A percentile compares a stretch with the other conserved stretches of the same genome.
phyloP scores from a whole-genome alignment of 1,284 basidiomycete species.

The Cryptococcus sp. region DNA sequence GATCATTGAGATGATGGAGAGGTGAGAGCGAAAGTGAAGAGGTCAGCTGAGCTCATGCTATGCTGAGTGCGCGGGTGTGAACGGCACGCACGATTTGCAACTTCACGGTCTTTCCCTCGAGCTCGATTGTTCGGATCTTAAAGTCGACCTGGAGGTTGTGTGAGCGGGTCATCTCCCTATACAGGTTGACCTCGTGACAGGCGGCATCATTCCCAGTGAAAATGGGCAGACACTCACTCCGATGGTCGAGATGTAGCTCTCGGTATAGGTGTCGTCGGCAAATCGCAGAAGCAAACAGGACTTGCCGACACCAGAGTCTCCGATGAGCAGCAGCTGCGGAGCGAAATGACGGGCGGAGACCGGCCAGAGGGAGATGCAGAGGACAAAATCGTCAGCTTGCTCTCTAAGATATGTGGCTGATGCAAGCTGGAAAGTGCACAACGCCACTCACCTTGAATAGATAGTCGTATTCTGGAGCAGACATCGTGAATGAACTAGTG shows the following conservation, averaged over 20 bases:
- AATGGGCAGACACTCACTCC: conserved; percentile 59
- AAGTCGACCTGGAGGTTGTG: conserved; percentile 69
- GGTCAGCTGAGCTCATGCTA: conserved; percentile 26
- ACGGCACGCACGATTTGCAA: conserved; percentile 87
- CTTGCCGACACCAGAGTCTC: conserved; percentile 92
- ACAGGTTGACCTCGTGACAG: not conserved
- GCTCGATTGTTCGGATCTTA: conserved; percentile 99
- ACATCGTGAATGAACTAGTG: conserved; percentile 21
- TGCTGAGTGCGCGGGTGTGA: conserved; percentile 32
- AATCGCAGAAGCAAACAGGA: conserved; percentile 98
- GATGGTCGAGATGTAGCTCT: conserved; percentile 98
- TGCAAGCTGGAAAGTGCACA: not conserved
- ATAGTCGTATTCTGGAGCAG: conserved; percentile 87
- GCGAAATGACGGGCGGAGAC: not conserved
- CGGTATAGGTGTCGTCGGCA: conserved; percentile 99
- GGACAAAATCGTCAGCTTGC: not conserved
- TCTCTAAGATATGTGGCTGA: not conserved
- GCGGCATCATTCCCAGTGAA: not conserved
- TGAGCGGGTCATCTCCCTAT: conserved; percentile 1
- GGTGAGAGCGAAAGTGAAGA: conserved; percentile 15
- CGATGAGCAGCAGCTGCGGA: conserved; percentile 64
- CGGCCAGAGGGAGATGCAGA: not conserved
- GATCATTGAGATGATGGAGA: not conserved
- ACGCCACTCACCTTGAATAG: conserved; percentile 71
- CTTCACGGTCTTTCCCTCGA: conserved; percentile 99